A percentile compares a stretch with the other conserved stretches of the same genome.
Evolutionary conservation across 2,329 filamentous ascomycete species (phyloP).

Genomic region (Fusarium ambrosium): DNA sequence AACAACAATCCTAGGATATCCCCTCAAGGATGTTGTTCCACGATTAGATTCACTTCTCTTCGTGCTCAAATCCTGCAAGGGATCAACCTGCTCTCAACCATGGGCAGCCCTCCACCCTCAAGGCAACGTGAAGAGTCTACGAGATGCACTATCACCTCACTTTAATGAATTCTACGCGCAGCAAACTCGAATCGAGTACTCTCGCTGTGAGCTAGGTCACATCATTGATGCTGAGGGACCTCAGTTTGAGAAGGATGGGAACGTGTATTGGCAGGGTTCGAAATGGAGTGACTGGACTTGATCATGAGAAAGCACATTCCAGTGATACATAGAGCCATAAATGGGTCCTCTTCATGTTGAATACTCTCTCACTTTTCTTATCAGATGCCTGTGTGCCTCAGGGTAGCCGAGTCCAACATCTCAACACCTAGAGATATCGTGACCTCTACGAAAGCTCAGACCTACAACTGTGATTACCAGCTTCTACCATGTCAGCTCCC

Average conservation of each 20-base stretch:
- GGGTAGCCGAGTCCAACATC: neutral
- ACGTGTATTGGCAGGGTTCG: constrained; percentile 15
- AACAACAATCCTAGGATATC: constrained; percentile 49
- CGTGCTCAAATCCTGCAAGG: constrained; percentile 72
- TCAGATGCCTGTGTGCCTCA: neutral
- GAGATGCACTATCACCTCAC: constrained; percentile 60
- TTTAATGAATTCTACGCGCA: constrained; percentile 68
- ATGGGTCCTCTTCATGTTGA: too few species aligned
- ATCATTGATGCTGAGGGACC: constrained; percentile 68
- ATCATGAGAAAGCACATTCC: neutral
- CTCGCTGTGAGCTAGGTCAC: constrained; percentile 68
- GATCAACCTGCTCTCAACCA: constrained; percentile 63
- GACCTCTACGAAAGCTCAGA: neutral
- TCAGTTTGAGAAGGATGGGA: constrained; percentile 16
- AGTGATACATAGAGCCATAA: neutral
- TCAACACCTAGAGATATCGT: neutral
- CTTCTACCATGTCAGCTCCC: neutral
- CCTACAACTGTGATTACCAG: neutral
- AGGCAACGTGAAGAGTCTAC: constrained; percentile 63
- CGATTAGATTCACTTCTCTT: constrained; percentile 70
- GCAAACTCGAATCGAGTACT: constrained; percentile 63
- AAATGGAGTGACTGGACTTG: constrained; percentile 18
- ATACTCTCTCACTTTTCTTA: neutral
- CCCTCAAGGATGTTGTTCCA: constrained; percentile 58
- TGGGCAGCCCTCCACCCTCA: constrained; percentile 69